Percentiles rank a stretch among this genome's conserved stretches.
Conservation (phyloP, 2,329 filamentous ascomycete species). For the Hymenoscyphus fraxineus region DNA sequence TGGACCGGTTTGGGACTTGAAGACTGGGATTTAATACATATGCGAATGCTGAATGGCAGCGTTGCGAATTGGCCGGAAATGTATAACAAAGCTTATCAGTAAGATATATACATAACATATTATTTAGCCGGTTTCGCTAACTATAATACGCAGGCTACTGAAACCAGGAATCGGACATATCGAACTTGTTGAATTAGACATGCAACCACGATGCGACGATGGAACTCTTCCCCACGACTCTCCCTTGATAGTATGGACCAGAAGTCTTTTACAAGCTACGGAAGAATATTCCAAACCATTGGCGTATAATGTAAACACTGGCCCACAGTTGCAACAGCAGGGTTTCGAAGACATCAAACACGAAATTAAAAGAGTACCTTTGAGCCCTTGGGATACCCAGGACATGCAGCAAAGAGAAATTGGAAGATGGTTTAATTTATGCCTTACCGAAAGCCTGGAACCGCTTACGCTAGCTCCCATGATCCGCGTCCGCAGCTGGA, state of each 20-base stretch:
- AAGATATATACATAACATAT: conserved; percentile 34
- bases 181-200: conserved; percentile 89
- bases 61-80: conserved; percentile 71
- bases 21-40: conserved; percentile 68
- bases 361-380: conserved; percentile 62
- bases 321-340: conserved; percentile 57
- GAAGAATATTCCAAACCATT: conserved; percentile 61
- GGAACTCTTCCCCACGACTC: conserved; percentile 55
- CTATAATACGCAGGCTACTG: conserved; percentile 59
- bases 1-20: conserved; percentile 53
- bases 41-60: conserved; percentile 75
- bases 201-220: conserved; percentile 68
- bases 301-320: conserved; percentile 58
- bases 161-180: conserved; percentile 71
- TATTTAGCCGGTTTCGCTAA: conserved; percentile 21
- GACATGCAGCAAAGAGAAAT: conserved; percentile 63
- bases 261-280: conserved; percentile 65
- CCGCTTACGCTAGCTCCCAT: conserved; percentile 72
- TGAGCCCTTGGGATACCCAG: conserved; percentile 65
- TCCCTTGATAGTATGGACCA: conserved; percentile 64
- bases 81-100: conserved; percentile 68
- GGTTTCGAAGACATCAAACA: conserved; percentile 81
- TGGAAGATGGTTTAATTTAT: conserved; percentile 80
- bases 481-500: conserved; percentile 60
- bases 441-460: conserved; percentile 68